These are phyloP conservation scores for Catenaria anguillulae DNA, from an alignment of 371 early-diverging fungal genomes.

Conservation along the genomic window DNA sequence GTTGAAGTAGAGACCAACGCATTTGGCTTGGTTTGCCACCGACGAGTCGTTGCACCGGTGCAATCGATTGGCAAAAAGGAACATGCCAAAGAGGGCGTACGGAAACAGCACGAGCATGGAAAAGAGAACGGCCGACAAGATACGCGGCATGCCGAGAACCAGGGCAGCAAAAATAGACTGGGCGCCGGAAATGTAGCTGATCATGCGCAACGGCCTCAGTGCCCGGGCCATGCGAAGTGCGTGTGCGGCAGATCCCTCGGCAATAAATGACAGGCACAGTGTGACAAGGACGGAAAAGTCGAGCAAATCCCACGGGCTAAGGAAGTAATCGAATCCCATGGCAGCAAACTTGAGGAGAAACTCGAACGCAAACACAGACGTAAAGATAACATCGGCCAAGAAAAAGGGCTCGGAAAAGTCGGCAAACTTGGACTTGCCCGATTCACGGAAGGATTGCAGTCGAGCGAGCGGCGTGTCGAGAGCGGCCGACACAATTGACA, in stretches of 20 bases:
- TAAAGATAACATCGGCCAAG: conserved; percentile 34
- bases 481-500: conserved; percentile 33
- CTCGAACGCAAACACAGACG: conserved; percentile 39
- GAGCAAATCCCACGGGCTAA: conserved; percentile 44
- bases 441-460: conserved; percentile 28
- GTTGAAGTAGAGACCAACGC: not conserved
- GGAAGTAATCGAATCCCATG: conserved; percentile 49
- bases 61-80: not conserved
- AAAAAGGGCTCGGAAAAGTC: conserved; percentile 6
- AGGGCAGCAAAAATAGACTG: not conserved
- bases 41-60: not conserved
- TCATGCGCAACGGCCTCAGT: conserved; percentile 43
- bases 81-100: conserved; percentile 1
- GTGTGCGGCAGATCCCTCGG: conserved; percentile 27
- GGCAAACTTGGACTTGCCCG: not conserved
- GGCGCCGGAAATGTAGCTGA: conserved; percentile 9
- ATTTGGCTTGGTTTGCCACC: not conserved
- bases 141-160: not conserved
- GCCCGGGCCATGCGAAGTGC: conserved; percentile 48
- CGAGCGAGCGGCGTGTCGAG: conserved; percentile 29
- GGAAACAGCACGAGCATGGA: conserved; percentile 1
- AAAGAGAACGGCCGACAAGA: not conserved
- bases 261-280: conserved; percentile 35
- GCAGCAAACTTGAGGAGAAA: conserved; percentile 45
- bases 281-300: conserved; percentile 49